These are phyloP conservation scores for Flaveria linearis DNA, from an alignment of 129 eudicot species.

Conservation along the genomic window DNA sequence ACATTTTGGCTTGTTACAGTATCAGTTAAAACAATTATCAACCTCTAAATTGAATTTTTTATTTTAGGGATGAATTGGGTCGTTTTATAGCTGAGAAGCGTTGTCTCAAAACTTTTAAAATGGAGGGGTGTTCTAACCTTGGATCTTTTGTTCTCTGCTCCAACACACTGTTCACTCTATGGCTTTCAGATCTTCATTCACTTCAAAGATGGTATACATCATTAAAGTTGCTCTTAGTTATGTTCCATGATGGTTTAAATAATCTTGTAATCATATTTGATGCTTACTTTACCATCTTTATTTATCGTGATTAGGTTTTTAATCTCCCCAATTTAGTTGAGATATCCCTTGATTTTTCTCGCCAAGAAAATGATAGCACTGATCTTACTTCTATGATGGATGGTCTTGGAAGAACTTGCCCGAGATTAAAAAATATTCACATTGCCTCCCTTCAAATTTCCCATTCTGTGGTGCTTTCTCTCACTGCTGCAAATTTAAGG, in stretches of 20 bases:
- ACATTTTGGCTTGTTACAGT: constrained; percentile 1
- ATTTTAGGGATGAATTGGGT: constrained; percentile 82
- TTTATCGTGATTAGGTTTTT: constrained; percentile 54
- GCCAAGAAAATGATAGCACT: constrained; percentile 76
- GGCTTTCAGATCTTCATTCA: constrained; percentile 93
- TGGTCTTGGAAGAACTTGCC: constrained; percentile 75
- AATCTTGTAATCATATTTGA: not conserved
- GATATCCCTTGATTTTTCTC: constrained; percentile 75
- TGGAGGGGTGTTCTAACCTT: constrained; percentile 87
- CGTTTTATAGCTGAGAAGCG: constrained; percentile 86
- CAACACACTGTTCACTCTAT: constrained; percentile 67
- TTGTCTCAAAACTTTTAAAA: constrained; percentile 73
- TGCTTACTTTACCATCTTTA: constrained; percentile 11
- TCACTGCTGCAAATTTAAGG: constrained; percentile 87
- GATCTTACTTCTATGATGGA: constrained; percentile 72
- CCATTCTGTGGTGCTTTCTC: constrained; percentile 83
- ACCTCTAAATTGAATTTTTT: constrained; percentile 14
- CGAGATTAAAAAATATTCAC: constrained; percentile 73
- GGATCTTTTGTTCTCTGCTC: constrained; percentile 72
- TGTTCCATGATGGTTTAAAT: not conserved
- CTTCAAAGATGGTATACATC: constrained; percentile 73
- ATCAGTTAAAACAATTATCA: not conserved
- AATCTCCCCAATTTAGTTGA: constrained; percentile 83
- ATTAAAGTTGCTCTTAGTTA: not conserved
- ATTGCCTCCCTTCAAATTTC: constrained; percentile 73